A percentile compares a stretch with the other conserved stretches of the same genome.
Evolutionary conservation across 306 rosid species (phyloP).

Genomic region (Begonia masoniana): DNA sequence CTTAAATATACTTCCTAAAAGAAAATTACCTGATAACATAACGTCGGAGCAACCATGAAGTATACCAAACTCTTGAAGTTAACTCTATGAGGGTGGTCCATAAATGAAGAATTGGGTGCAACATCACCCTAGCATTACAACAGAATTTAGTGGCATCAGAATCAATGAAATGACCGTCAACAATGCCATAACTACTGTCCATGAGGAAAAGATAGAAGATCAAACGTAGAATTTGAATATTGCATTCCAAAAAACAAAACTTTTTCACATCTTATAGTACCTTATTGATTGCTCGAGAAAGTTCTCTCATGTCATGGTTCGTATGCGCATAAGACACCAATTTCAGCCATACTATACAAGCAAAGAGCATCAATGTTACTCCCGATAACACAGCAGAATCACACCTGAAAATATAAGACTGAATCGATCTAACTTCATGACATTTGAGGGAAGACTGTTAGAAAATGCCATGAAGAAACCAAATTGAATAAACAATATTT

Average conservation of each 20-base stretch:
- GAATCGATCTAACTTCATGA: not conserved
- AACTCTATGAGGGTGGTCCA: constrained; percentile 35
- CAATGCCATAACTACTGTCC: not conserved
- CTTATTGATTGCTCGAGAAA: constrained; percentile 44
- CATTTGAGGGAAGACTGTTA: too few species aligned
- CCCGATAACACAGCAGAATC: constrained; percentile 83
- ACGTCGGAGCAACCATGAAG: constrained; percentile 96
- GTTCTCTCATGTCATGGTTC: constrained; percentile 62
- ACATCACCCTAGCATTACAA: constrained; percentile 49
- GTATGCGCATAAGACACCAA: constrained; percentile 84
- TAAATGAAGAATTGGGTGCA: constrained; percentile 20
- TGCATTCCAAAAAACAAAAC: not conserved
- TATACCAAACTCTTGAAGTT: constrained; percentile 62
- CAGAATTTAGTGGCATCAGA: constrained; percentile 10
- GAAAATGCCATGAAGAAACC: too few species aligned
- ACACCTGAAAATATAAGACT: constrained; percentile 36
- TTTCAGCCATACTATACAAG: constrained; percentile 82
- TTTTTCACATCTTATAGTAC: constrained; percentile 21
- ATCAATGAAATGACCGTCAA: constrained; percentile 1
- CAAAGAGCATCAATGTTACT: constrained; percentile 63
- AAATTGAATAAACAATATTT: too few species aligned
- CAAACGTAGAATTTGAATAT: not conserved
- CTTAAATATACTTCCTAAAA: not conserved
- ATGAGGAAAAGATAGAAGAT: not conserved
- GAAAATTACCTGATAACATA: constrained; percentile 81